These are phyloP conservation scores for Debaryomyces robertsiae DNA, from an alignment of 1,139 yeast species.

Conservation along the genomic window DNA sequence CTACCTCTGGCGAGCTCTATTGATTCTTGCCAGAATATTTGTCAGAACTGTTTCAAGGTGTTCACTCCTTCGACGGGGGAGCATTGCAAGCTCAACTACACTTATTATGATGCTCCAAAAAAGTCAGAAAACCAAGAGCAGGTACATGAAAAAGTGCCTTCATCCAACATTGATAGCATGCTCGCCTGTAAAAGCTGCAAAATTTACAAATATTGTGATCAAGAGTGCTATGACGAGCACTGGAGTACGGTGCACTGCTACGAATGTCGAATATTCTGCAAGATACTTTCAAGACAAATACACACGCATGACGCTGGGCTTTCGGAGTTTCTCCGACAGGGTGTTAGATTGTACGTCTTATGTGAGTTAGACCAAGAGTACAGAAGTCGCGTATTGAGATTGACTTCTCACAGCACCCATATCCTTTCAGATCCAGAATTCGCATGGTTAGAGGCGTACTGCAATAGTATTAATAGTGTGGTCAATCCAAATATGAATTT, in stretches of 20 bases:
- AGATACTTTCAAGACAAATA: not conserved
- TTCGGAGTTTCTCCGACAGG: conserved; percentile 11
- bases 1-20: conserved; percentile 8
- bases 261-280: conserved; percentile 15
- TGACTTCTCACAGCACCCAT: conserved; percentile 12
- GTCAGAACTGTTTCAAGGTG: conserved; percentile 13
- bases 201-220: conserved; percentile 16
- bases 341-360: conserved; percentile 10
- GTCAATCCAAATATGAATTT: conserved; percentile 1
- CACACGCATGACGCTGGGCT: not conserved
- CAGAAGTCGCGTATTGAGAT: conserved; percentile 5
- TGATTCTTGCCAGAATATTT: conserved; percentile 11
- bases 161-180: not conserved
- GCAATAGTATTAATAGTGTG: conserved; percentile 2
- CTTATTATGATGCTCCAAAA: not conserved
- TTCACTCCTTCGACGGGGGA: not conserved
- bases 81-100: not conserved
- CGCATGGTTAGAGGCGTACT: conserved; percentile 2
- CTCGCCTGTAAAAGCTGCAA: conserved; percentile 14
- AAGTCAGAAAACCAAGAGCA: no score
- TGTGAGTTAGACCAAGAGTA: conserved; percentile 7
- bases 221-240: conserved; percentile 13
- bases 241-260: conserved; percentile 14
- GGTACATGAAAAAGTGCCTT: no score
- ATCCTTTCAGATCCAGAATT: not conserved